Conservation (phyloP, 495 filamentous ascomycete species). For the Aspergillus carlsbadensis region DNA sequence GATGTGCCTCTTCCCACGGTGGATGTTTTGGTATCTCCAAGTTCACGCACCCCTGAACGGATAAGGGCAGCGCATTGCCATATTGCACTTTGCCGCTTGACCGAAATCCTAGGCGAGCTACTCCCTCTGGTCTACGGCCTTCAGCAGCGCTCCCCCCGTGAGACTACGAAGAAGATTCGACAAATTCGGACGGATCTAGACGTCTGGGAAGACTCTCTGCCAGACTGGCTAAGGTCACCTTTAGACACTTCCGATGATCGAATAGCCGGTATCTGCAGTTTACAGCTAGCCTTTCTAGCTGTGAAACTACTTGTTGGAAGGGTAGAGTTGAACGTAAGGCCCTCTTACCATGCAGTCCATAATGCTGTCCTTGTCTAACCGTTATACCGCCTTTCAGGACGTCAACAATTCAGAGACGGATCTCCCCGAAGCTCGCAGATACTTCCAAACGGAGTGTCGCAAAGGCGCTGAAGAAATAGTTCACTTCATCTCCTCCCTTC, state of each 20-base stretch:
- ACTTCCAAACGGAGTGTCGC: constrained; percentile 51
- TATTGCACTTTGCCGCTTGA: constrained; percentile 50
- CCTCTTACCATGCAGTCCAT: neutral
- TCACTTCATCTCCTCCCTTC: constrained; percentile 47
- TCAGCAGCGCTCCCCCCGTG: constrained; percentile 39
- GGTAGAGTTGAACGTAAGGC: constrained; percentile 48
- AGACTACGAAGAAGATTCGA: constrained; percentile 40
- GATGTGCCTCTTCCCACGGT: constrained; percentile 53
- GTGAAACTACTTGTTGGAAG: constrained; percentile 52
- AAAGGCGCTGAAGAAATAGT: constrained; percentile 52
- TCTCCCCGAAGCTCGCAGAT: constrained; percentile 44
- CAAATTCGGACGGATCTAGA: constrained; percentile 48
- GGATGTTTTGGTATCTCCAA: constrained; percentile 35
- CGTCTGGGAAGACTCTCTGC: constrained; percentile 46
- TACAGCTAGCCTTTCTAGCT: constrained; percentile 51
- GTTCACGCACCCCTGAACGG: constrained; percentile 39
- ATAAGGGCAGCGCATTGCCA: constrained; percentile 49
- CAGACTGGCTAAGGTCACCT: constrained; percentile 41
- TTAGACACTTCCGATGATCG: constrained; percentile 28
- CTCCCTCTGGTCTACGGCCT: constrained; percentile 51
- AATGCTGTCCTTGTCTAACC: constrained; percentile 5
- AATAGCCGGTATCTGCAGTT: constrained; percentile 45
- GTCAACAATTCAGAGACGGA: constrained; percentile 45
- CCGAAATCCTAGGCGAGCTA: constrained; percentile 52
- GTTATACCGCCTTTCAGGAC: constrained; percentile 27